Conservation (phyloP, 2,329 filamentous ascomycete species). For the Didymellaceae sp. region DNA sequence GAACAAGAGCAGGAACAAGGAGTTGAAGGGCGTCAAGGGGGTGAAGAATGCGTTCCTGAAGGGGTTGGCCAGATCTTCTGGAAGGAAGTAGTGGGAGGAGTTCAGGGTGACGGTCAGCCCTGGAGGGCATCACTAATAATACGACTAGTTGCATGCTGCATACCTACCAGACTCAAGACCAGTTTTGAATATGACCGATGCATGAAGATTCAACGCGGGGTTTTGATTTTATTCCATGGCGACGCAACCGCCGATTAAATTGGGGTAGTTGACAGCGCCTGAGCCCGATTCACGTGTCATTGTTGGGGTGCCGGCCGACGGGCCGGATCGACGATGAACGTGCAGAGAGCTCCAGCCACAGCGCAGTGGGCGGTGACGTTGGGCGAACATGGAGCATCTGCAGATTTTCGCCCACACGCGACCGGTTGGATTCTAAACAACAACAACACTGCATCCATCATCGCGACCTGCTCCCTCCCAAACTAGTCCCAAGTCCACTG, state of each 20-base stretch:
- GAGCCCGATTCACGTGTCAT: neutral
- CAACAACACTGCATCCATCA: constrained; percentile 6
- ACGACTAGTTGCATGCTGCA: too few species aligned
- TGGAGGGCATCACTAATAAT: too few species aligned
- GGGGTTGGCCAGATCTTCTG: constrained; percentile 42
- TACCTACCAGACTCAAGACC: too few species aligned
- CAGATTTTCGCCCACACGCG: constrained; percentile 15
- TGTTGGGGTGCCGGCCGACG: constrained; percentile 1
- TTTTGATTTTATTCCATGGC: too few species aligned
- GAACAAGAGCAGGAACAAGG: constrained; percentile 55
- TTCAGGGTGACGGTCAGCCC: too few species aligned
- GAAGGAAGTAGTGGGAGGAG: constrained; percentile 9
- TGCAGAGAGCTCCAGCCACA: constrained; percentile 13
- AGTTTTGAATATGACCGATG: too few species aligned
- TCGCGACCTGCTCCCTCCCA: neutral
- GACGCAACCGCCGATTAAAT: too few species aligned
- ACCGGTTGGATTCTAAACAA: constrained; percentile 3
- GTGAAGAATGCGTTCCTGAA: constrained; percentile 54
- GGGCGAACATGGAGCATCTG: constrained; percentile 9
- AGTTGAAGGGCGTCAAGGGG: constrained; percentile 49
- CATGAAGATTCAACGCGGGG: too few species aligned
- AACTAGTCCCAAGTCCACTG: neutral
- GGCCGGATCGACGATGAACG: constrained; percentile 16
- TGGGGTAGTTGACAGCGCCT: too few species aligned
- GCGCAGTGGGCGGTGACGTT: constrained; percentile 14